Conservation (phyloP, 2,329 filamentous ascomycete species). For the Myriosclerotinia duriaeana region DNA sequence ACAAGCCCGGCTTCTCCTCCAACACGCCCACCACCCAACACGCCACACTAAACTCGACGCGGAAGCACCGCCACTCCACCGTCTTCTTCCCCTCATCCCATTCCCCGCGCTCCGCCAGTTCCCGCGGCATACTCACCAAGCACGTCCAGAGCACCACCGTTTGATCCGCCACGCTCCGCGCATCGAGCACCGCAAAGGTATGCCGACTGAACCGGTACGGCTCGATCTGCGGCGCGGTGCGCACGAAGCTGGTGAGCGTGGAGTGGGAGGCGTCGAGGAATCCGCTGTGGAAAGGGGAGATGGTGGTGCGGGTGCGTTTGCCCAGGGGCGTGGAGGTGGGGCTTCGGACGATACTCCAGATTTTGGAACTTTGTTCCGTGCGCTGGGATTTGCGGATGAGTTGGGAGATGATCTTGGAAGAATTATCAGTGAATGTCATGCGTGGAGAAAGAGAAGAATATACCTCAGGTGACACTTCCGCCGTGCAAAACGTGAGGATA, state of each 20-base stretch:
- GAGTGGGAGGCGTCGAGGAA: neutral
- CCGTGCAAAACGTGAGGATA: constrained; percentile 3
- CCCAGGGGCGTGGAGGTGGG: neutral
- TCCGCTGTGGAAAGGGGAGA: neutral
- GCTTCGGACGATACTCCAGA: neutral
- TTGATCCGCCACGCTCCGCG: neutral
- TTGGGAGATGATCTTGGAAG: neutral
- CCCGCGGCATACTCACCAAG: neutral
- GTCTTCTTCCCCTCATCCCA: neutral
- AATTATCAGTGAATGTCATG: neutral
- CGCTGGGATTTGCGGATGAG: neutral
- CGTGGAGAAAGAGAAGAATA: neutral
- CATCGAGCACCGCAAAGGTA: neutral
- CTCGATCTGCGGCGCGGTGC: neutral
- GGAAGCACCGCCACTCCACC: neutral
- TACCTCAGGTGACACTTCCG: constrained; percentile 4
- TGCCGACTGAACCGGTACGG: neutral
- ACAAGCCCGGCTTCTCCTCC: neutral
- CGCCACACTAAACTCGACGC: neutral
- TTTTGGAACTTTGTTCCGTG: neutral
- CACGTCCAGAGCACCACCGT: neutral
- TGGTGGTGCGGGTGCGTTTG: neutral
- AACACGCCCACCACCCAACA: constrained; percentile 1
- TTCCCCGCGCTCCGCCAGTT: neutral
- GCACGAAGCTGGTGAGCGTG: neutral